Conservation (phyloP, 305 asterid species). For the Ajuga reptans region DNA sequence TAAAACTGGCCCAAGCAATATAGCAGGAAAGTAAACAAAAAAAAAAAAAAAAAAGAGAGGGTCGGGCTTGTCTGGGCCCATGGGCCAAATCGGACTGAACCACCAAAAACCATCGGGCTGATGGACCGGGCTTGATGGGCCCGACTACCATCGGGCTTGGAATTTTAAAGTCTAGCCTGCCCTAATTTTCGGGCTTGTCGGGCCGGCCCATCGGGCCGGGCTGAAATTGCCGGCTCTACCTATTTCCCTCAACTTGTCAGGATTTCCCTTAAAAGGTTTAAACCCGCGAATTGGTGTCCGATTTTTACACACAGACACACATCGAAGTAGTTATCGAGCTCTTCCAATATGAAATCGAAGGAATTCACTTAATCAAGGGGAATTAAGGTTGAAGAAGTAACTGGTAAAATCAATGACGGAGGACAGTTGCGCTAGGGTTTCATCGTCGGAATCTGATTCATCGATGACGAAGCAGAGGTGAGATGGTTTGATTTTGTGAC, state of each 20-base stretch:
- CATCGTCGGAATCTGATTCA: slow-evolving; percentile 45
- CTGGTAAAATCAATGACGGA: slow-evolving; percentile 36
- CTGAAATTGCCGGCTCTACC: too few species aligned
- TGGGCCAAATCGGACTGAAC: too few species aligned
- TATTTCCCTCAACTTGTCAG: neutral
- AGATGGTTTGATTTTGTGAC: slow-evolving; percentile 11
- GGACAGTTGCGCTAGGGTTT: slow-evolving; percentile 43
- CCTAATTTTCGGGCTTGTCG: too few species aligned
- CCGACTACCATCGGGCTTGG: too few species aligned
- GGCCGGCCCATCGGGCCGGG: too few species aligned
- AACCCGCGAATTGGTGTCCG: slow-evolving; percentile 22
- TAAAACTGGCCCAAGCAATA: too few species aligned
- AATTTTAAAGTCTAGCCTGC: too few species aligned
- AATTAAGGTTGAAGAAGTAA: slow-evolving; percentile 3
- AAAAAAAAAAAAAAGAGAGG: too few species aligned
- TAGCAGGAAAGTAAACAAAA: too few species aligned
- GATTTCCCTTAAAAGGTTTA: neutral
- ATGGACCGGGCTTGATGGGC: too few species aligned
- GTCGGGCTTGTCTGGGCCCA: too few species aligned
- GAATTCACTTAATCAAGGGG: neutral
- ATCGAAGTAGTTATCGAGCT: neutral
- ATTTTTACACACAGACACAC: neutral
- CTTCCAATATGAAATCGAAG: slow-evolving; percentile 15
- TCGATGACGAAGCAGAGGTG: slow-evolving; percentile 72
- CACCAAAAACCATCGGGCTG: too few species aligned